Evolutionary conservation across 805 yeast species (phyloP), one percentile per base, ranked within the genome.

Genomic region (Pichia manshurica): DNA sequence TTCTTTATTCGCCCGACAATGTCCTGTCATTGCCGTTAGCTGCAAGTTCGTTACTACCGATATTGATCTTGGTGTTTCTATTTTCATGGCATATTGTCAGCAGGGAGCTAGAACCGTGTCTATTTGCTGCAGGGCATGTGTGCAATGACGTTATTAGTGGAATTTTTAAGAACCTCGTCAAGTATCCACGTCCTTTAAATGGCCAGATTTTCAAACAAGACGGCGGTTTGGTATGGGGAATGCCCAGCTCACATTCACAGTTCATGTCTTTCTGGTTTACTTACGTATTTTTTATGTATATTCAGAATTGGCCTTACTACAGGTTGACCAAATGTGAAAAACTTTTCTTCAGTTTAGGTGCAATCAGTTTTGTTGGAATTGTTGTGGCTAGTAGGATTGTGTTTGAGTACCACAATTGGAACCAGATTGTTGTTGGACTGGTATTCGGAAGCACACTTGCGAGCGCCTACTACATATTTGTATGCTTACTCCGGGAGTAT

Each of bases 181-280:
- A 76, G 54, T 86, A 85, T 59, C 83, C 87, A 20, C 73, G 99
- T 52, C 99, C 99, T 0, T 3, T 49, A 2, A 50, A 48, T 22
- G 67, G 67, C 3, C 73, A 84, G 53, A 56, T 63, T 2, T 63
- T 61, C 46, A 63, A 63, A 44, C 42, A 53, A 17, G 61, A 59
- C 25, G 61, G 66, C 12, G 54, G 56, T 1, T 52, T 63, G 21
- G 81, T 84, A 0, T 89, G 83, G 62, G 99, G 99, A 0, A 91
- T 91, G 97, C 99, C 99, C 0, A 81, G 90, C 45, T 96, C 99
- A 1, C 99, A 91, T 65, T 81, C 96, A 0, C 99, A 91, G 67
- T 93, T 90, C 64, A 85, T 91, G 89, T 95, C 96, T 2, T 93
- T 81, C 61, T 81, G 84, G 53, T 74, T 79, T n/a, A 69, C 75